Percentiles rank a stretch among this genome's conserved stretches.
phyloP scores from a whole-genome alignment of 768 basidiomycete genomes.

The Glaciozyma martinii region DNA sequence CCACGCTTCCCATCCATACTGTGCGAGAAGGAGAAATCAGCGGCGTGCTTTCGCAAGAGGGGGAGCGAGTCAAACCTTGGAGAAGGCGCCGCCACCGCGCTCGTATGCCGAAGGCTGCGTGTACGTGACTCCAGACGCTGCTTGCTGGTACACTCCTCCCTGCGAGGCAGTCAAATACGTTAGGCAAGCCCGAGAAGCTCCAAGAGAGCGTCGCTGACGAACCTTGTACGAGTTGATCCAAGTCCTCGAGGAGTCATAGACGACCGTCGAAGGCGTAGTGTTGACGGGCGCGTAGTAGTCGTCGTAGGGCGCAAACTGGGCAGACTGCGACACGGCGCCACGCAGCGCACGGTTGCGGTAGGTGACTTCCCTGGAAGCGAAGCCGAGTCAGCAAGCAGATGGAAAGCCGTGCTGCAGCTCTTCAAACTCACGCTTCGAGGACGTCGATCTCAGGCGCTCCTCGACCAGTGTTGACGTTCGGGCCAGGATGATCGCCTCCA shows the following conservation, averaged over 20 bases:
- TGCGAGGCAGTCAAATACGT: slow-evolving; percentile 9
- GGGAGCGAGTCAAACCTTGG: slow-evolving; percentile 36
- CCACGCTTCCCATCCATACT: slow-evolving; percentile 63
- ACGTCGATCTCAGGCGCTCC: slow-evolving; percentile 61
- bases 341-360: neutral
- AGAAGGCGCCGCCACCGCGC: slow-evolving; percentile 45
- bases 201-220: neutral
- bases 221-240: slow-evolving; percentile 4
- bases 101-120: slow-evolving; percentile 54
- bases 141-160: slow-evolving; percentile 67
- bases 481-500: slow-evolving; percentile 79
- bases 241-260: slow-evolving; percentile 44
- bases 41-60: neutral
- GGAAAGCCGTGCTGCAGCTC: too few species aligned
- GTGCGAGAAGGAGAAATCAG: neutral
- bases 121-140: slow-evolving; percentile 56
- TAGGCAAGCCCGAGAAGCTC: neutral
- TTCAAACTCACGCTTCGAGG: slow-evolving; percentile 61
- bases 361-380: slow-evolving; percentile 15
- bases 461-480: slow-evolving; percentile 55
- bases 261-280: slow-evolving; percentile 46
- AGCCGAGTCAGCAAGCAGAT: slow-evolving; percentile 34
- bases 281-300: slow-evolving; percentile 53
- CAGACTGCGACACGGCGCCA: slow-evolving; percentile 70
- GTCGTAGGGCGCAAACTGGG: slow-evolving; percentile 62